Conservation (phyloP, 2,329 filamentous ascomycete species). For the Cordyceps cateniannulata region DNA sequence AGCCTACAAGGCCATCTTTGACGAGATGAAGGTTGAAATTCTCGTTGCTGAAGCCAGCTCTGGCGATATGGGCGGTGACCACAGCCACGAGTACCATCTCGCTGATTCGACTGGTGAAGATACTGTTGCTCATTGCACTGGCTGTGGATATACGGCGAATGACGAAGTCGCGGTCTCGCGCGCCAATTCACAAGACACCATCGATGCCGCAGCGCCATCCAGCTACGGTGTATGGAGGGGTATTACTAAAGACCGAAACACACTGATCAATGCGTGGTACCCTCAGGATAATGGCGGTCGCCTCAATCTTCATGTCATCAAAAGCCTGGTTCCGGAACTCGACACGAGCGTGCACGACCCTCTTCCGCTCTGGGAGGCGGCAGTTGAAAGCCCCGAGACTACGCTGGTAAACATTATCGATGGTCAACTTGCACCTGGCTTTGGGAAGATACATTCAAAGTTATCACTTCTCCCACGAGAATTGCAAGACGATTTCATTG, state of each 20-base stretch:
- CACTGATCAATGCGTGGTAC: conserved; percentile 65
- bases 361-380: conserved; percentile 40
- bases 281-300: conserved; percentile 31
- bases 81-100: conserved; percentile 95
- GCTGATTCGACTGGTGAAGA: conserved; percentile 77
- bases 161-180: conserved; percentile 67
- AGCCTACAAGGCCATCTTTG: conserved; percentile 72
- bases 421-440: conserved; percentile 22
- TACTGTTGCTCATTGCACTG: conserved; percentile 66
- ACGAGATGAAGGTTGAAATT: conserved; percentile 76
- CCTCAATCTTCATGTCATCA: conserved; percentile 55
- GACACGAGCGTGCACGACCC: conserved; percentile 64
- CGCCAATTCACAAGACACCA: not conserved
- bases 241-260: conserved; percentile 60
- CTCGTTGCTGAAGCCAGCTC: conserved; percentile 84
- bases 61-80: conserved; percentile 87
- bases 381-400: not conserved
- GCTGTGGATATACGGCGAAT: conserved; percentile 74
- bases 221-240: conserved; percentile 49
- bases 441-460: conserved; percentile 18
- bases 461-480: conserved; percentile 22
- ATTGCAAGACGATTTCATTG: conserved; percentile 1
- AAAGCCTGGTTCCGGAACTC: conserved; percentile 57
- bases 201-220: conserved; percentile 6
- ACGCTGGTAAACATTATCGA: conserved; percentile 31